Percentiles rank a stretch among this genome's conserved stretches.
Evolutionary conservation across 441 rosid species (phyloP).

Genomic region (Francoa sonchifolia): DNA sequence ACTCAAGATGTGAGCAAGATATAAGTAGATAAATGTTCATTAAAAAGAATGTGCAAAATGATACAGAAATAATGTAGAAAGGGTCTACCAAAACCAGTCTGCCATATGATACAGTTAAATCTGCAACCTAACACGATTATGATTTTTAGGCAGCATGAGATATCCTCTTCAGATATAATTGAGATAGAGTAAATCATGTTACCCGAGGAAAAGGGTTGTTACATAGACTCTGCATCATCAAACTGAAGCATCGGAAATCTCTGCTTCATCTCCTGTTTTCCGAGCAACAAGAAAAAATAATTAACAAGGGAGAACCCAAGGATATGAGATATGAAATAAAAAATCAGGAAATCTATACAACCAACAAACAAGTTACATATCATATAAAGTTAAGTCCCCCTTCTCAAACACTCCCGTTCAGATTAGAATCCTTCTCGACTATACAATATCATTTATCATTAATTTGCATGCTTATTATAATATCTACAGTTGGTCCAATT

Average conservation of each 20-base stretch:
- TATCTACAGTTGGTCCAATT: too few species aligned
- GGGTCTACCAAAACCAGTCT: constrained; percentile 2
- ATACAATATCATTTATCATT: too few species aligned
- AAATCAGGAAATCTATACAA: too few species aligned
- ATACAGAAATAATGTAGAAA: constrained; percentile 8
- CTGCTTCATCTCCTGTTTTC: constrained; percentile 17
- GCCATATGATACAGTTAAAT: neutral
- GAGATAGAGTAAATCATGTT: neutral
- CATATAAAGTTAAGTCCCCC: neutral
- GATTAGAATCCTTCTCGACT: too few species aligned
- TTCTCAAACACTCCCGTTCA: too few species aligned
- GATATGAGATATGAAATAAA: neutral
- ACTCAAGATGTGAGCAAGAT: neutral
- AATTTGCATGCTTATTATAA: too few species aligned
- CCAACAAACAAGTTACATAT: neutral
- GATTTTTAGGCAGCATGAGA: neutral
- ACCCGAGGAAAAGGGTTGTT: constrained; percentile 1
- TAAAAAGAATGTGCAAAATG: neutral
- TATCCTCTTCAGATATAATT: constrained; percentile 3
- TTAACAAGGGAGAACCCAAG: neutral
- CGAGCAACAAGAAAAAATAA: neutral
- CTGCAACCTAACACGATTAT: constrained; percentile 5
- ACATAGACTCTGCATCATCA: constrained; percentile 11
- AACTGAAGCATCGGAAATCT: constrained; percentile 12
- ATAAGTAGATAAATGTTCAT: constrained; percentile 8